phyloP scores from a whole-genome alignment of 2,329 filamentous ascomycete species.

The Xylariomycetidae sp. region DNA sequence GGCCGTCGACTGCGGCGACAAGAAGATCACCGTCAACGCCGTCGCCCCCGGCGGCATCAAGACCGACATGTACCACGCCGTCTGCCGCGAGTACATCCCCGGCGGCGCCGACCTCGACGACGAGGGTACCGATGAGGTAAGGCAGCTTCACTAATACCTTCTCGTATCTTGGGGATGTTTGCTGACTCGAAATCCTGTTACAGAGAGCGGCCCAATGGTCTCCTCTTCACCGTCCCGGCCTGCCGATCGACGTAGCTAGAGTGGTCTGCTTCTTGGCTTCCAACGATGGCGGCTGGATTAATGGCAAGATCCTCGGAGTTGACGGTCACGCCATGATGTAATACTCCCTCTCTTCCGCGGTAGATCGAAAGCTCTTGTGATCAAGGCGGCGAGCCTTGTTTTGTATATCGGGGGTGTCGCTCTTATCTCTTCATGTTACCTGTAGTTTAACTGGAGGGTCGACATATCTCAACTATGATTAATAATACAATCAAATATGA shows the following conservation, averaged over 20 bases:
- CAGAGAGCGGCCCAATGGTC: constrained; percentile 61
- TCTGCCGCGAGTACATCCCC: constrained; percentile 61
- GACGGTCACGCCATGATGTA: constrained; percentile 29
- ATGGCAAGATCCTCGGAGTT: constrained; percentile 31
- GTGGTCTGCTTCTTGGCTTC: constrained; percentile 53
- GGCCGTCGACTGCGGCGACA: constrained; percentile 64
- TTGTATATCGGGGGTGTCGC: no score
- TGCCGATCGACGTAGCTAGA: constrained; percentile 63
- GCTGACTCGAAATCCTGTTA: background rate
- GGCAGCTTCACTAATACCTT: constrained; percentile 2
- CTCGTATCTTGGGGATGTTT: background rate
- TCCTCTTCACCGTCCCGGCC: constrained; percentile 59
- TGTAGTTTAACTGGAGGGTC: no score
- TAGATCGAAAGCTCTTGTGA: no score
- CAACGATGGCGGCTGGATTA: constrained; percentile 43
- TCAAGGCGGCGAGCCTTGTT: no score
- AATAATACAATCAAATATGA: no score
- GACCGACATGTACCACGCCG: constrained; percentile 64
- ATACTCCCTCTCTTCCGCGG: no score
- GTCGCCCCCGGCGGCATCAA: constrained; percentile 64
- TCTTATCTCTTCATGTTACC: no score
- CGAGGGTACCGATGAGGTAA: constrained; percentile 54
- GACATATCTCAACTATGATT: no score
- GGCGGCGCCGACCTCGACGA: constrained; percentile 49
- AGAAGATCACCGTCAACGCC: constrained; percentile 63